These are phyloP conservation scores for Gossypium trilobum DNA, from an alignment of 441 rosid species.

Conservation along the genomic window DNA sequence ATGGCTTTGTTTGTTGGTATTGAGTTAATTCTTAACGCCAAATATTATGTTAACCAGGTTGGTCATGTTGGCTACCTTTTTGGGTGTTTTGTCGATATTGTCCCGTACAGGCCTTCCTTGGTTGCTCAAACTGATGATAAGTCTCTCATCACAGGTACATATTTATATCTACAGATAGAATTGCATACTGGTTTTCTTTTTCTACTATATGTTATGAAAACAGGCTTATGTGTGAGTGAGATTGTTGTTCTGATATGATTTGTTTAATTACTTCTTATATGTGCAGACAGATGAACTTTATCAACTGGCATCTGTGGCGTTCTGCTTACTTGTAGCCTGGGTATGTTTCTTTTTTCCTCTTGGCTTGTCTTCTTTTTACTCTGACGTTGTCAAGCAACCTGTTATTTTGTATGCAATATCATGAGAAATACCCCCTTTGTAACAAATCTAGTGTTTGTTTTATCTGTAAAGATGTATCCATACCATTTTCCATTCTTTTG, in stretches of 20 bases:
- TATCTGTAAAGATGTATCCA: not conserved
- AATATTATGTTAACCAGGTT: conserved; percentile 38
- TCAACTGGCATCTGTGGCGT: conserved; percentile 90
- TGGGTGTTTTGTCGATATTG: conserved; percentile 59
- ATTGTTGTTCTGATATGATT: not conserved
- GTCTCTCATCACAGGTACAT: conserved; percentile 75
- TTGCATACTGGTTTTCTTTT: not conserved
- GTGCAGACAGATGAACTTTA: conserved; percentile 90
- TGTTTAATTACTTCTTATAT: conserved; percentile 8
- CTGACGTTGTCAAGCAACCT: not conserved
- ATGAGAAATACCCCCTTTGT: not conserved
- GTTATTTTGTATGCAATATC: not conserved
- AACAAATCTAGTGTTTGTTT: not conserved
- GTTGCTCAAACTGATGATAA: conserved; percentile 91
- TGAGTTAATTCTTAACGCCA: not conserved
- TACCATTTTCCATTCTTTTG: not conserved
- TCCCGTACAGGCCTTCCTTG: conserved; percentile 94
- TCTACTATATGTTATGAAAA: not conserved
- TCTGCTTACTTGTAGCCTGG: conserved; percentile 98
- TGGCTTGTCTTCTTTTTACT: conserved; percentile 4
- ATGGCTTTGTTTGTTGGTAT: not conserved
- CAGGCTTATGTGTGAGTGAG: not conserved
- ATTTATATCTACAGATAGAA: not conserved
- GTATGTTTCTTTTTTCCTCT: conserved; percentile 39
- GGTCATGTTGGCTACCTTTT: conserved; percentile 58